Evolutionary conservation across 352 stramenopile species (phyloP).

Genomic region (Globisporangium abappressorium): DNA sequence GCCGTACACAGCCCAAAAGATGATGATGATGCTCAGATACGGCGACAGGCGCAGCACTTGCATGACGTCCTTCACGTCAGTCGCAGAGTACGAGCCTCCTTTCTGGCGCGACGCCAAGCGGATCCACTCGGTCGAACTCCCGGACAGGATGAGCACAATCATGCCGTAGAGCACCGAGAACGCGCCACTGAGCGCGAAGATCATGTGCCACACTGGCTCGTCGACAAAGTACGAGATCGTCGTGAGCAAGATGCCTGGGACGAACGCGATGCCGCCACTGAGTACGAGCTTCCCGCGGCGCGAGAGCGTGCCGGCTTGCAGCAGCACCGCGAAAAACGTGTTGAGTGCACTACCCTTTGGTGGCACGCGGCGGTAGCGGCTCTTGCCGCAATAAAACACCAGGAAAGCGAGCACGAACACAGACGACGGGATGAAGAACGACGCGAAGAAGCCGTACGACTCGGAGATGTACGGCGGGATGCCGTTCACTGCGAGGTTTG

Average conservation of each 20-base stretch:
- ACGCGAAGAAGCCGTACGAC: slow-evolving; percentile 86
- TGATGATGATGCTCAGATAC: slow-evolving; percentile 81
- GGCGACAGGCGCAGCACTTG: slow-evolving; percentile 80
- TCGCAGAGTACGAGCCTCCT: slow-evolving; percentile 48
- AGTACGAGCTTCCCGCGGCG: slow-evolving; percentile 67
- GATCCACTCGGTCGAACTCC: slow-evolving; percentile 64
- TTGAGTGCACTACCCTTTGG: slow-evolving; percentile 76
- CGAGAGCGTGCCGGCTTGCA: slow-evolving; percentile 56
- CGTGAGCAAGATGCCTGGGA: slow-evolving; percentile 73
- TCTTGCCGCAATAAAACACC: slow-evolving; percentile 76
- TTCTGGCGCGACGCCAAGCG: slow-evolving; percentile 40
- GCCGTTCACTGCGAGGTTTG: slow-evolving; percentile 89
- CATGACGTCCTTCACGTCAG: slow-evolving; percentile 65
- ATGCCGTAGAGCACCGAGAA: slow-evolving; percentile 63
- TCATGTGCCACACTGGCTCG: slow-evolving; percentile 52
- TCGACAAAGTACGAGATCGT: slow-evolving; percentile 79
- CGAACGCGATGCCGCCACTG: slow-evolving; percentile 65
- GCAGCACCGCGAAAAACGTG: slow-evolving; percentile 67
- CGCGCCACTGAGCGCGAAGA: slow-evolving; percentile 51
- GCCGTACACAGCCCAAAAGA: slow-evolving; percentile 85
- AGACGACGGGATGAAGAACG: slow-evolving; percentile 82
- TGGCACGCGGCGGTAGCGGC: slow-evolving; percentile 60
- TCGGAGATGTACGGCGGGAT: slow-evolving; percentile 77
- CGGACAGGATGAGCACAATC: slow-evolving; percentile 63
- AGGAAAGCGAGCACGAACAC: slow-evolving; percentile 76